Base-by-base conservation (phyloP, 2,329 filamentous ascomycete genomes). In the Fusarium phyllophilum region DNA sequence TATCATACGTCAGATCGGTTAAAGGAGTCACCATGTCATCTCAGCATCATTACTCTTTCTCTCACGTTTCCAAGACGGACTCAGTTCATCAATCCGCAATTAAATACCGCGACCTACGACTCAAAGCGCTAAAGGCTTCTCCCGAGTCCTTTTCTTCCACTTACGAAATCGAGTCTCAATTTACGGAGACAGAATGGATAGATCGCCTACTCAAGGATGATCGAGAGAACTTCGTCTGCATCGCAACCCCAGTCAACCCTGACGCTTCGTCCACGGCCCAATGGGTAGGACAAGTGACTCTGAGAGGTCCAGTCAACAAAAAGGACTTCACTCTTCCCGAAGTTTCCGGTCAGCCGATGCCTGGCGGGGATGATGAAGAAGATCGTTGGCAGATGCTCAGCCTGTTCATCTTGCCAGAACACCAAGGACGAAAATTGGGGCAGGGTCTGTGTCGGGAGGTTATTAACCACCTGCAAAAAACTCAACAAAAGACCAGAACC, bases 321-420 rank as follows among this genome's bases (percentile, higher is more conserved):
- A 34, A 20, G 0, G 8, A 15, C 22, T 51, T 51, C 8, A 8
- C 12, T 0, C 48, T 51, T 4, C 31, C 31, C 6, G 17, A 51
- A 0, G 0, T 0, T 20, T 51, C 48, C 0, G 31, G 31, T 6
- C 48, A 51, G 0, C 31, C 22, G 2, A 0, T 20, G 2, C 22
- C 48, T 0, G 31, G 48, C 2, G 17, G 3, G 0, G 48, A 51
- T 0, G 22, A 34, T 0, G 17, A 20, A 6, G 48, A 51, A 24
- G 48, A 51, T 6, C 48, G 48, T 0, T 51, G 48, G 48, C 48
- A 51, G 22, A 51, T 51, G 48, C 31, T 51, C 2, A 51, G 48
- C 31, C 6, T 51, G 31, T 51, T 51, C n/a, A 34, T 51, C 0
- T 17, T 51, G 2, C n/a, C 48, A 8, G 48, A 51, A 6, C 48